Base-by-base conservation (phyloP, 352 stramenopile species). In the Phytophthora constricta region DNA sequence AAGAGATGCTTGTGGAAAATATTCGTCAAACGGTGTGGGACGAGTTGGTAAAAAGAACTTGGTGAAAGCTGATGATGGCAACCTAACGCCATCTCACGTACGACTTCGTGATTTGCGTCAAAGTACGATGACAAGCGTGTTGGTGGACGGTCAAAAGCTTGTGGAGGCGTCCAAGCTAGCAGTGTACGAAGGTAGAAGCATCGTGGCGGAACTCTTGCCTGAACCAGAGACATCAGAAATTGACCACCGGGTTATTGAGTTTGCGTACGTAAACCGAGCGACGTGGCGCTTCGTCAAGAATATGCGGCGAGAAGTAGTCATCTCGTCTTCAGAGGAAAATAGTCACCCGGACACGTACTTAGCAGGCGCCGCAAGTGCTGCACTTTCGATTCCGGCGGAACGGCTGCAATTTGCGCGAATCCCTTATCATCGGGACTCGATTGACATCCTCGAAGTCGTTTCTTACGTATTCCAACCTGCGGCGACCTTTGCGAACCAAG, bases 361-460 rank as follows among this genome's bases (percentile, higher is more conserved):
- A 5, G 65, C 64, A 1, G 61, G 74, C 31, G 72, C 67, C 37
- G 68, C 74, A 27, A 86, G 79, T 26, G 46, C 27, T 17, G 65
- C 50, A 23, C 72, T 93, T 8, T 75, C 53, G 5, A 88, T 95
- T 16, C 76, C 87, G 9, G 50, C 64, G 0, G 78, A 91, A 34
- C 70, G 79, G 16, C 66, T 89, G 11, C 73, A 61, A 3, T 90
- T 93, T 53, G 82, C 85, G 9, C 74, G 77, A 23, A 82, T 92
- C 42, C 76, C 84, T 26, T 82, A 80, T 49, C 76, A 91, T 49
- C 73, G 77, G 20, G 80, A 93, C 47, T 83, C 82, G 46, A 80
- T 87, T 11, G 82, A 91, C 62, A 85, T 95, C n/a, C 67, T 87
- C 22, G 87, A 95, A 54, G 77, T 91, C n/a, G 56, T 84, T 37